These are phyloP conservation scores for Emericellopsis terricola DNA, from an alignment of 495 filamentous ascomycete genomes.

Conservation along the genomic window DNA sequence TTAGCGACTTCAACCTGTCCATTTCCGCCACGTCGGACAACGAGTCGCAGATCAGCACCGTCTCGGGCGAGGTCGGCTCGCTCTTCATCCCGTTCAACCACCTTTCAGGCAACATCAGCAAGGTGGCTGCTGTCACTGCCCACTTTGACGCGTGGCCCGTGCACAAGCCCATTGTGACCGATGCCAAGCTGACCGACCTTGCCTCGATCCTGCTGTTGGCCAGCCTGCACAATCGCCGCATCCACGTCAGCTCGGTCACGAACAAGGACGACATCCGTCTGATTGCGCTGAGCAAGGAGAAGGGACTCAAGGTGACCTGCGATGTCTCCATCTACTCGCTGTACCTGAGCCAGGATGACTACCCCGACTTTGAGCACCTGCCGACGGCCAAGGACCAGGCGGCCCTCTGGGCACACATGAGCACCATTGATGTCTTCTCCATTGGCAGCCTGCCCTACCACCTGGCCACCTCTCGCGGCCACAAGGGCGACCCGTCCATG, in stretches of 20 bases:
- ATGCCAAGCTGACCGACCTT: slow-evolving; percentile 69
- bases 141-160: slow-evolving; percentile 71
- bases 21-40: slow-evolving; percentile 65
- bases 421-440: slow-evolving; percentile 68
- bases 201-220: slow-evolving; percentile 66
- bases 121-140: slow-evolving; percentile 63
- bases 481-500: slow-evolving; percentile 31
- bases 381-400: slow-evolving; percentile 56
- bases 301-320: slow-evolving; percentile 70
- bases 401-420: slow-evolving; percentile 62
- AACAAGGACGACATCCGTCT: slow-evolving; percentile 69
- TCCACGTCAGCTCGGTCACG: slow-evolving; percentile 70
- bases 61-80: slow-evolving; percentile 61
- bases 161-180: slow-evolving; percentile 71
- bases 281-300: slow-evolving; percentile 65
- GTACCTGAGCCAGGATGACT: slow-evolving; percentile 61
- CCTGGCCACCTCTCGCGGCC: slow-evolving; percentile 39
- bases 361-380: slow-evolving; percentile 42
- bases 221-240: slow-evolving; percentile 66
- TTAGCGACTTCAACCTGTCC: slow-evolving; percentile 77
- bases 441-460: slow-evolving; percentile 72
- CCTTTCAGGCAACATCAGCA: slow-evolving; percentile 70
- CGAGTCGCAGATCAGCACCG: slow-evolving; percentile 52
- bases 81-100: slow-evolving; percentile 83
- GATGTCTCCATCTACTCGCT: slow-evolving; percentile 71